phyloP scores from a whole-genome alignment of 2,329 filamentous ascomycete genomes.

The Lachnellula willkommii region DNA sequence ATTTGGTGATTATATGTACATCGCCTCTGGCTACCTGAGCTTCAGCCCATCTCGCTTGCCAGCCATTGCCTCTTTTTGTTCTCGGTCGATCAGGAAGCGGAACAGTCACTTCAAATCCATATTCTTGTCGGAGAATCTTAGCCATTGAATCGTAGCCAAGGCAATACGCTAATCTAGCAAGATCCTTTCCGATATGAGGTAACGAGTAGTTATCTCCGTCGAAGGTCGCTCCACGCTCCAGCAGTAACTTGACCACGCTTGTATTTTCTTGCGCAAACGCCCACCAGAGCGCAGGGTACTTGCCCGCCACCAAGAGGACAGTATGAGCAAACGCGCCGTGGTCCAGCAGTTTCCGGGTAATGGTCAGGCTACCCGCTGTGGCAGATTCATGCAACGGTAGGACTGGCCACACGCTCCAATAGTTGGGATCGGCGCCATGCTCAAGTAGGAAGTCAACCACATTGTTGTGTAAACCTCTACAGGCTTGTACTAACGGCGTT shows the following conservation, averaged over 20 bases:
- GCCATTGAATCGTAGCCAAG: constrained; percentile 2
- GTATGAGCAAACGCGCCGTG: no score
- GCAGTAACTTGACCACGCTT: not conserved
- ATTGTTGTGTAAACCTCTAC: not conserved
- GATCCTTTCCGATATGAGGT: not conserved
- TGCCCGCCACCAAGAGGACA: no score
- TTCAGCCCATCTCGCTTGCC: not conserved
- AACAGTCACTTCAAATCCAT: not conserved
- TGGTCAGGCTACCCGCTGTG: not conserved
- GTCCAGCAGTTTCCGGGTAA: not conserved
- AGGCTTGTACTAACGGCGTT: not conserved
- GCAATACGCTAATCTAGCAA: not conserved
- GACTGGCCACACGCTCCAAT: not conserved
- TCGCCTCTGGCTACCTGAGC: no score
- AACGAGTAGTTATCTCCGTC: no score
- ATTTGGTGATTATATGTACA: not conserved
- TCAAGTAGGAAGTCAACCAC: not conserved
- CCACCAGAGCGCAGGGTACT: not conserved
- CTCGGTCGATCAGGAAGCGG: not conserved
- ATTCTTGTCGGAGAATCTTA: not conserved
- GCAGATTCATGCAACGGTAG: not conserved
- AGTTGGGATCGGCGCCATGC: constrained; percentile 1
- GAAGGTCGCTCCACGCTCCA: constrained; percentile 3
- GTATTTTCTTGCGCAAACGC: constrained; percentile 1
- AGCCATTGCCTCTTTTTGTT: not conserved